Base-by-base conservation (phyloP, 108 stramenopile genomes). In the Conticribra weissflogii region DNA sequence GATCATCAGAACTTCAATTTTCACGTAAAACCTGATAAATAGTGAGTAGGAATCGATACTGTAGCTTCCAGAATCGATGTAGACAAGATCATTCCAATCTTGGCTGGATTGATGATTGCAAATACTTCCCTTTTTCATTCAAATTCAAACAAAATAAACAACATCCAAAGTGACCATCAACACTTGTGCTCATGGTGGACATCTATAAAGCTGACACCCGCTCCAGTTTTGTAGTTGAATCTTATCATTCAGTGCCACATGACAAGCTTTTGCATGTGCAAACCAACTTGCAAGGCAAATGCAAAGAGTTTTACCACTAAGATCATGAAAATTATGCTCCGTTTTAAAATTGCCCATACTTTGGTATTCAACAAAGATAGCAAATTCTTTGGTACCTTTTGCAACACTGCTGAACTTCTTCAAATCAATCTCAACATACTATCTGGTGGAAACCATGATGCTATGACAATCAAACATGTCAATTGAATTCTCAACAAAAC, bases 391-490 rank as follows among this genome's bases (percentile, higher is more conserved):
- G n/a, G 41, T 30, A 49, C 53, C 1, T 58, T 25, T 19, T 46
- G 56, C 18, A 21, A 58, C n/a, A 54, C 56, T 1, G 31, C 53
- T 3, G 50, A 60, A 22, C 34, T 61, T 9, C 59, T 71, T 0
- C 27, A 61, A 25, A 57, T 71, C 17, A 52, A 71, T 24, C 3
- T 17, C 47, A 58, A 71, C 50, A 22, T 46, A 15, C 30, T 71
- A 1, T 32, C 46, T 28, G 47, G 57, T 14, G 65, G 33, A 2
- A 80, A 80, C 24, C 79, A 80, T 32, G 47, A 80, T n/a, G 46
- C 72, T 2, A 73, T 80, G 52, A 41, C 53, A 0, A 41, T 65
- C 1, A 72, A 80, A 41, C 65, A 58, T 1, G 5, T 80, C 45
- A 41, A 53, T 23, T 32, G 66, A 0, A 68, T 61, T 31, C 19